Conservation (phyloP, 495 filamentous ascomycete species). For the Beverwykella pulmonaria region DNA sequence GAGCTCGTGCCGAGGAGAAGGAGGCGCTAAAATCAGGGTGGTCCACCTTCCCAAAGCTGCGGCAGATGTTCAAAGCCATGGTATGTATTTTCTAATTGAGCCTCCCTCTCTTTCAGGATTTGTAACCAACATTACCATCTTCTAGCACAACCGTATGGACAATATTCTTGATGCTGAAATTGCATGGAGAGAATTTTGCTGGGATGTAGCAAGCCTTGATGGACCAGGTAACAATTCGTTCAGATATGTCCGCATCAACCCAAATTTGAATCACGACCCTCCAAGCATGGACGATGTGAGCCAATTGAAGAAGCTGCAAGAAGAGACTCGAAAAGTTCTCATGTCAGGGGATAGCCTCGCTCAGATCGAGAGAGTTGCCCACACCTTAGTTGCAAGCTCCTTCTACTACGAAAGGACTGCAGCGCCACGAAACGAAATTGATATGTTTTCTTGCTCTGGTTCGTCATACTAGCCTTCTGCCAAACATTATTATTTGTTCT, state of each 20-base stretch:
- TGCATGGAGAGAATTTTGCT: slow-evolving; percentile 7
- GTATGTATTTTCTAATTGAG: no score
- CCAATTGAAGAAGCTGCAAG: not conserved
- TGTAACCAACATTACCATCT: not conserved
- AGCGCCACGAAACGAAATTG: not conserved
- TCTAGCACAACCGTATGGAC: slow-evolving; percentile 1
- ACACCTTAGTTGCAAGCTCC: not conserved
- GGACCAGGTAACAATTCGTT: not conserved
- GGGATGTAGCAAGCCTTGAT: not conserved
- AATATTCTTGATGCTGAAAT: slow-evolving; percentile 7
- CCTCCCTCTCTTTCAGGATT: no score
- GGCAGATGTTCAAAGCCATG: no score
- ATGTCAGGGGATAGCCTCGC: not conserved
- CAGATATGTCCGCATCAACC: slow-evolving; percentile 12
- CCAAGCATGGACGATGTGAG: not conserved
- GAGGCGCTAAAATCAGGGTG: no score
- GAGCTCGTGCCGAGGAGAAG: no score
- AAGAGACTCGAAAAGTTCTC: not conserved
- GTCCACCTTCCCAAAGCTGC: no score
- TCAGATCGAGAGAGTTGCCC: not conserved
- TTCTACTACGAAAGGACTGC: slow-evolving; percentile 9
- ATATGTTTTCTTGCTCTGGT: not conserved
- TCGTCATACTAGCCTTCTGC: not conserved
- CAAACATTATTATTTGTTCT: not conserved
- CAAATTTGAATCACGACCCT: not conserved